These are phyloP conservation scores for Clathrospora elynae DNA, from an alignment of 2,329 filamentous ascomycete species.

Conservation along the genomic window DNA sequence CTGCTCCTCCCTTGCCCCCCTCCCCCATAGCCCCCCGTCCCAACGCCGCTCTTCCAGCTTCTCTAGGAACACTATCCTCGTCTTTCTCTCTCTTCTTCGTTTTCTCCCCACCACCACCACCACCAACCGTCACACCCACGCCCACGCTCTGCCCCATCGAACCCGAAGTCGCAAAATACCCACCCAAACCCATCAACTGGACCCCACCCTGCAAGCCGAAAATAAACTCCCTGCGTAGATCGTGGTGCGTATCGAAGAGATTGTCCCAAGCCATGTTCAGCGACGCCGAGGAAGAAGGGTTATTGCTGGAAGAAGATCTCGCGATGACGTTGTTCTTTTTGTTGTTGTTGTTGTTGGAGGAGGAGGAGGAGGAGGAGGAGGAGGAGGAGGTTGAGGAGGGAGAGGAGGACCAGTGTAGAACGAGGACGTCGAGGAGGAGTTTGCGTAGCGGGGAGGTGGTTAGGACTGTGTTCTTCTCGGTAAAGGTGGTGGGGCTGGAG, in stretches of 20 bases:
- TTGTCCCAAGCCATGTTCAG: slow-evolving; percentile 12
- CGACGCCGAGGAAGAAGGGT: no score
- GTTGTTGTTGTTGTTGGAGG: background rate
- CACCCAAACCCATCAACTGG: slow-evolving; percentile 3
- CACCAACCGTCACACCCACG: no score
- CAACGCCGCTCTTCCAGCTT: no score
- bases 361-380: background rate
- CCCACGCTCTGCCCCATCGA: no score
- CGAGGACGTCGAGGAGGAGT: slow-evolving; percentile 19
- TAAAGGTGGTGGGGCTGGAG: no score
- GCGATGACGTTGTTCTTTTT: slow-evolving; percentile 3
- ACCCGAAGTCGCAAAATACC: slow-evolving; percentile 6
- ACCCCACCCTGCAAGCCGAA: slow-evolving; percentile 16
- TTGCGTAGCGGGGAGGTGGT: slow-evolving; percentile 8
- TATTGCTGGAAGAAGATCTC: no score
- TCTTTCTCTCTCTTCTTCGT: background rate
- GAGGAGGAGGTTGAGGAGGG: background rate
- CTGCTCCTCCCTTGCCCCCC: no score
- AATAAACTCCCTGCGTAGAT: slow-evolving; percentile 19
- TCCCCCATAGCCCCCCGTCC: no score
- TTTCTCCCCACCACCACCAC: background rate
- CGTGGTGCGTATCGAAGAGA: slow-evolving; percentile 14
- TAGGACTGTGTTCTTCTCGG: background rate
- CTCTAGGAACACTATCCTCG: no score
- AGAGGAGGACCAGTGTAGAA: slow-evolving; percentile 14